Base-by-base conservation (phyloP, 495 filamentous ascomycete genomes). In the Pyrenopolyporus hunteri region DNA sequence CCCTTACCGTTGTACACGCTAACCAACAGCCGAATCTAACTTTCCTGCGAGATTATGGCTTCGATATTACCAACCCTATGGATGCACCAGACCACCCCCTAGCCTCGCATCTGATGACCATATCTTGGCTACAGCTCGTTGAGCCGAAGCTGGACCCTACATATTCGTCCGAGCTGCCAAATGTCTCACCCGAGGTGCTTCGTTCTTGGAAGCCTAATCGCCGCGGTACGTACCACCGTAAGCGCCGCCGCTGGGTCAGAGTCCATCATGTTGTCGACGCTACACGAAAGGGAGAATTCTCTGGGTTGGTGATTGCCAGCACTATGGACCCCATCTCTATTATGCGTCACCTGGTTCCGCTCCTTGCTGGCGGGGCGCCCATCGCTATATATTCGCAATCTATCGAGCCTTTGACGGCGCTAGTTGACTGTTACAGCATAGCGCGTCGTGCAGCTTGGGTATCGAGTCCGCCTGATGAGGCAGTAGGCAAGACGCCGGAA, bases 91-190 rank as follows among this genome's bases (percentile, higher is more conserved):
- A 73, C 3, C 95, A 98, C 66, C 94, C 94, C 0, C 83, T 98
- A 3, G 79, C 85, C 74, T 85, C 82, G 13, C 88, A 93, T 70
- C 85, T 98, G 19, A 89, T 91, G 69, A 84, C 86, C 0, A 76
- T 97, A 32, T 91, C 89, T 35, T 98, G 92, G 92, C 82, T 98
- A 1, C 92, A 97, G 74, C 82, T 98, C 13, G 73, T 96, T 14
- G 80, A 88, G 33, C 94, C 94, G 0, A 71, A 80, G 22, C 68
- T 79, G 0, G 94, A 98, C 72, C 79, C 80, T 4, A 84, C 87
- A 8, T 92, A 92, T 67, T 67, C 78, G 6, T 76, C 79, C 7
- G 83, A 88, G 20, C 83, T 88, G 0, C 74, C 84, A 1, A 55
- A 64, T 0, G 71, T 85, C 5, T 59, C 85, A 0, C 74, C 82